Evolutionary conservation across 768 basidiomycete species (phyloP).

Genomic region (Leucosporidium scottii): DNA sequence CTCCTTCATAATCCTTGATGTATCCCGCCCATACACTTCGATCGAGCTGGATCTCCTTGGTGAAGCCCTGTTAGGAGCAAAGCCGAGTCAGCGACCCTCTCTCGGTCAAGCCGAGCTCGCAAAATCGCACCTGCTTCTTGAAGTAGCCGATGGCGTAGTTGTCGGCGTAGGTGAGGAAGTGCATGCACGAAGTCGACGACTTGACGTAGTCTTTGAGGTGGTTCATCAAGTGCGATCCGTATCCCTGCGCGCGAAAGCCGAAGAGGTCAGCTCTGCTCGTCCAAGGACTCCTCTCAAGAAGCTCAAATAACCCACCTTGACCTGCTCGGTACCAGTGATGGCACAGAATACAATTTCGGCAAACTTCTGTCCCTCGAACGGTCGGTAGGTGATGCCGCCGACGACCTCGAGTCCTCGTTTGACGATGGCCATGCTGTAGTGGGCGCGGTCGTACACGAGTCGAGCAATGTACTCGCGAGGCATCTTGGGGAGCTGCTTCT

Average conservation of each 20-base stretch:
- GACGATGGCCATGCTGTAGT: conserved; percentile 87
- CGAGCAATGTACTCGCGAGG: conserved; percentile 96
- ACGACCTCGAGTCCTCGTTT: conserved; percentile 93
- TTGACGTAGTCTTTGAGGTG: conserved; percentile 91
- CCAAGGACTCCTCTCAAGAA: background rate
- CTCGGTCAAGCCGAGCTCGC: background rate
- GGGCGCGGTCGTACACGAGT: conserved; percentile 84
- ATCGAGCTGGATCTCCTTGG: conserved; percentile 90
- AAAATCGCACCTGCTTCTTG: conserved; percentile 67
- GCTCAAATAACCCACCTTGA: conserved; percentile 59
- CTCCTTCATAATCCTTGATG: conserved; percentile 99
- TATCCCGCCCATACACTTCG: conserved; percentile 93
- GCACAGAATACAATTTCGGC: conserved; percentile 99
- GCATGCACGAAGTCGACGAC: conserved; percentile 77
- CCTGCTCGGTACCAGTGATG: conserved; percentile 90
- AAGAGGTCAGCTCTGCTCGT: background rate
- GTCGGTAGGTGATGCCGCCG: conserved; percentile 93
- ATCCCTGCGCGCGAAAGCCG: conserved; percentile 61
- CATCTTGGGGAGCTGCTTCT: conserved; percentile 97
- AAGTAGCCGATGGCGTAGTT: conserved; percentile 99
- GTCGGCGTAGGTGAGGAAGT: conserved; percentile 97
- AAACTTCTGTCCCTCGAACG: conserved; percentile 88
- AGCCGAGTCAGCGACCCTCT: background rate
- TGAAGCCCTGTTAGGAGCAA: conserved; percentile 57
- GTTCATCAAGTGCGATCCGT: conserved; percentile 97